Base-by-base conservation (phyloP, 1,139 yeast species). In the Pichia sp. region DNA sequence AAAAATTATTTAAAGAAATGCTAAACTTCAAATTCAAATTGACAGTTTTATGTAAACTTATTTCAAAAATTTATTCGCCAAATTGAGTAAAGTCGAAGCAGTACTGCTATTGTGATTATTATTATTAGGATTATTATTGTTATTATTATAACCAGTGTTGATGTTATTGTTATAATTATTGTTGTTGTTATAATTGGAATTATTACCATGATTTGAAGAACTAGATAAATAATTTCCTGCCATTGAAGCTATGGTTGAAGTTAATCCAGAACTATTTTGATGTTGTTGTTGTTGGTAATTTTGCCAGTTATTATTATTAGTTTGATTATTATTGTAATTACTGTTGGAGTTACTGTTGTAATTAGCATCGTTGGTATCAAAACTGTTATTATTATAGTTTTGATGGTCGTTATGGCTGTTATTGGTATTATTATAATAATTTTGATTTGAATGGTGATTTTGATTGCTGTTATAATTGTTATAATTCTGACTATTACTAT, bases 51-150 rank as follows among this genome's bases (percentile, higher is more conserved):
- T 18, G 18, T 18, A 18, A 18, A 18, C 34, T 25, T 18, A 40
- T 11, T 40, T 40, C 7, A 50, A 36, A 29, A 50, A 50, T 30
- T 50, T 48, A 7, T 43, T 45, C 3, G 53, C 53, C 10, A 50
- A 28, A 11, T 50, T 50, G 42, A 48, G 29, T 27, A 50, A 45
- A 9, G 44, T 45, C 5, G 46, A 33, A 25, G 52, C 43, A 39
- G 45, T 39, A 27, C 33, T 40, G 25, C 39, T 26, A 28, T 40
- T 28, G 7, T 29, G 18, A 25, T 32, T 30, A 29, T 32, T 37
- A 7, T 39, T 39, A 34, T 45, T 34, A 10, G 29, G 18, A 34
- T 39, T 38, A 11, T 51, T 47, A 36, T 9, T 11, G 8, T 41
- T 32, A 9, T 18, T 30, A 41, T 32, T 40, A n/a, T 5, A 9